Percentiles rank a stretch among this genome's conserved stretches.
Conservation (phyloP, 805 yeast species). For the Teunomyces barrocoloradensis region DNA sequence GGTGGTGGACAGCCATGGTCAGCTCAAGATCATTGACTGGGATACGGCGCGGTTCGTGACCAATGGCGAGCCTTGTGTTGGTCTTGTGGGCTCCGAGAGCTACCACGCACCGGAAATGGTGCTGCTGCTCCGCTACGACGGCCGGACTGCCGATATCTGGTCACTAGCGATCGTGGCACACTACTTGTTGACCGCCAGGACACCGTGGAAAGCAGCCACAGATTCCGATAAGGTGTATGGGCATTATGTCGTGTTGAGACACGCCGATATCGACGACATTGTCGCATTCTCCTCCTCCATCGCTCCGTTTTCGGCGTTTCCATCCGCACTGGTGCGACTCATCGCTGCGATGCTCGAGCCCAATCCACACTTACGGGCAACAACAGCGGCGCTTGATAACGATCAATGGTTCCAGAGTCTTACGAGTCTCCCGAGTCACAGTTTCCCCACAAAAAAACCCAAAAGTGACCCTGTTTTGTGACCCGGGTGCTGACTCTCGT, state of each 20-base stretch:
- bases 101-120: constrained; percentile 51
- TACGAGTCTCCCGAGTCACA: background rate
- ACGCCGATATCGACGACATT: constrained; percentile 7
- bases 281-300: constrained; percentile 14
- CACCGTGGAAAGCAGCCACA: constrained; percentile 50
- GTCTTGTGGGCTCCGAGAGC: constrained; percentile 47
- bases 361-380: background rate
- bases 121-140: constrained; percentile 35
- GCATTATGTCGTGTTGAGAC: constrained; percentile 7
- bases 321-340: background rate
- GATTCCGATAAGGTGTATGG: constrained; percentile 10
- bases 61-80: constrained; percentile 24
- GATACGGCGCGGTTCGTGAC: constrained; percentile 23
- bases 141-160: constrained; percentile 47
- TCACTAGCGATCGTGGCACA: constrained; percentile 45
- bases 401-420: background rate
- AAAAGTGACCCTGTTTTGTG: background rate
- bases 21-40: constrained; percentile 46
- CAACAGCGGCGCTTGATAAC: background rate
- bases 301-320: constrained; percentile 5
- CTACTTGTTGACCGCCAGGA: constrained; percentile 25
- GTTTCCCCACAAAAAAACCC: background rate
- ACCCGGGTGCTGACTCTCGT: background rate
- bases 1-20: constrained; percentile 27
- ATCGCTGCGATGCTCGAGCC: background rate